Evolutionary conservation across 176 grass and related monocot species (phyloP), one percentile per base, ranked within the genome.

Genomic region (Aegilops sharonensis): DNA sequence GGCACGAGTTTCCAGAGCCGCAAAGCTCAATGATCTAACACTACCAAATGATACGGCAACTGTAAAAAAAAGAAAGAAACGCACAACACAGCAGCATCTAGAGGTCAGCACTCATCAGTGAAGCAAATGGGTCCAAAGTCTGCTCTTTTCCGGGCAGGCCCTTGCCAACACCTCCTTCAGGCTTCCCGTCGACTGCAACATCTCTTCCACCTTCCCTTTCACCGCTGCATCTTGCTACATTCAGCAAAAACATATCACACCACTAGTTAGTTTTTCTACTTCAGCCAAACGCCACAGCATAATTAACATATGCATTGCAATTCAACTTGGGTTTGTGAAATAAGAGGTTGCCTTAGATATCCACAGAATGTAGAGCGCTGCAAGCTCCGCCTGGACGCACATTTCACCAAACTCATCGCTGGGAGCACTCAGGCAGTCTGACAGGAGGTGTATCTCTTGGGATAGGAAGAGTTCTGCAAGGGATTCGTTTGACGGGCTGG

Each of bases 391-490:
- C 77, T 90, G 89, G 24, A 34, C 13, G 0, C 4, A 1, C 2
- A 32, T 31, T 34, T 87, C 89, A 10, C 60, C 89, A 21, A 90
- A 90, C 66, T 79, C 84, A 73, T 83, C 73, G 0, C 11, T 20
- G 40, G 78, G 64, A 43, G 74, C 68, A 68, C 72, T 56, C 43
- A 91, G 79, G 85, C 77, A 94, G 45, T 85, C 89, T 59, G 48
- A 72, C 47, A 92, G 21, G 15, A 98, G 83, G 73, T 86, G 13
- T 52, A 95, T 75, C 85, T 98, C 95, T 89, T 87, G 67, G 18
- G 61, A 64, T 64, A 93, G 69, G 87, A 98, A 95, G 23, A 84
- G 54, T 80, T 92, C 80, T 47, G 88, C 48, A 14, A 59, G 71
- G 9, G 89, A 89, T 27, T n/a, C 45, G 6, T 25, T 64, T 45